Base-by-base conservation (phyloP, 192 early-diverging fungal species). In the Podila verticillata region DNA sequence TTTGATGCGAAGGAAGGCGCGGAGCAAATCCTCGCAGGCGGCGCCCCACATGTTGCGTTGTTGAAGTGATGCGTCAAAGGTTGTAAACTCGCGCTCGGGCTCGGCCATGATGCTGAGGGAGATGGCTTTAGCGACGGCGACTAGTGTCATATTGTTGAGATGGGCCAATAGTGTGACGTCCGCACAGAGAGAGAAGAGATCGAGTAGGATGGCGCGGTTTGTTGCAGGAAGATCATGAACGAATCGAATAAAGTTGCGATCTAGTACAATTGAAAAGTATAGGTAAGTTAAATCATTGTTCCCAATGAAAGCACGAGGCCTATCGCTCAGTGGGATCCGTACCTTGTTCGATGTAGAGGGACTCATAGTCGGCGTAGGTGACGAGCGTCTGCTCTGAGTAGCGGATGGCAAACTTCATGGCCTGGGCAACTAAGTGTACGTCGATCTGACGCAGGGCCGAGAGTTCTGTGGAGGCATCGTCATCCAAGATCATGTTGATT, bases 381-480 rank as follows among this genome's bases (percentile, higher is more conserved):
- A 80, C 77, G 48, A 80, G 65, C 19, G 66, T 80, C 24, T 80
- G 51, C 28, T 80, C 77, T 2, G 77, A 72, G 54, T 80, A 68
- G 17, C 77, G 69, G 24, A 80, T 72, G 29, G 77, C 77, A 51
- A 57, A 72, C 49, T 80, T 80, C 77, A 80, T 80, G n/a, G 77
- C 77, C 24, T 80, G 77, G 9, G 77, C 77, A 20, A 80, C 77
- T 54, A 72, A 22, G 36, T 80, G 77, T 34, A 80, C 72, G 34
- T 80, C 77, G 57, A 80, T 29, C 9, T 72, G 65, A 44, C 68
- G 77, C 35, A 80, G 32, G 3, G 65, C 60, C 26, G 77, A 80
- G 59, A 80, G 77, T n/a, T 63, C 77, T 17, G 77, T 80, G 47
- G 34, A 68, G 39, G 70, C 70, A 32, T 80, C 77, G 29, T 80